phyloP scores from a whole-genome alignment of 2,329 filamentous ascomycete species.

The Calonectria henricotiae region DNA sequence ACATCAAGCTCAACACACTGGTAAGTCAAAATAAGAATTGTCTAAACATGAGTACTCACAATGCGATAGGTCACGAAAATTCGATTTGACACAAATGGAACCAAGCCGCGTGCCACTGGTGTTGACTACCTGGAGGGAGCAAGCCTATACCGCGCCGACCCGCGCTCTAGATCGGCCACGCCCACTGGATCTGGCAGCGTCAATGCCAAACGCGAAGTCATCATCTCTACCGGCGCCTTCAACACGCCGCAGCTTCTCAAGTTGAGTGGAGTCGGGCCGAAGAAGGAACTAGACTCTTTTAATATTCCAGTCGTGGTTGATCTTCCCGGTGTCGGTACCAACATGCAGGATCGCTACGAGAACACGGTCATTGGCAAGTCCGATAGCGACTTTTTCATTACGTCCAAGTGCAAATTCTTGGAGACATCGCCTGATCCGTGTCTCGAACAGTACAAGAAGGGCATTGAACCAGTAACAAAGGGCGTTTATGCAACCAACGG shows the following conservation, averaged over 20 bases:
- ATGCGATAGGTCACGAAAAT: slow-evolving; percentile 6
- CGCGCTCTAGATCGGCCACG: slow-evolving; percentile 54
- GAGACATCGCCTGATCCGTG: slow-evolving; percentile 57
- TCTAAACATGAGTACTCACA: slow-evolving; percentile 60
- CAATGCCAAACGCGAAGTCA: slow-evolving; percentile 64
- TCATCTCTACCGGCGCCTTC: slow-evolving; percentile 68
- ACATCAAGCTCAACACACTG: slow-evolving; percentile 59
- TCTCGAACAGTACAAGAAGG: slow-evolving; percentile 56
- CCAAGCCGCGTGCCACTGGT: slow-evolving; percentile 63
- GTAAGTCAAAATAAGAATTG: slow-evolving; percentile 65
- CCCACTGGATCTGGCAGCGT: slow-evolving; percentile 55
- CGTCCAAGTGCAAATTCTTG: slow-evolving; percentile 56
- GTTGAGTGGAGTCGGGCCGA: slow-evolving; percentile 66
- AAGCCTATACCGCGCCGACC: slow-evolving; percentile 65
- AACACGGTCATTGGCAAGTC: slow-evolving; percentile 54
- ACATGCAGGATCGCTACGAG: slow-evolving; percentile 73
- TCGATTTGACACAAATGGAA: neutral
- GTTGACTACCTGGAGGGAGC: slow-evolving; percentile 67
- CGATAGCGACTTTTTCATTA: slow-evolving; percentile 50
- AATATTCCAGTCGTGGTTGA: slow-evolving; percentile 65
- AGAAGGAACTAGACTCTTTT: slow-evolving; percentile 58
- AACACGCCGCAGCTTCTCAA: slow-evolving; percentile 71
- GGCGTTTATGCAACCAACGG: slow-evolving; percentile 65
- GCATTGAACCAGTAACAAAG: slow-evolving; percentile 45
- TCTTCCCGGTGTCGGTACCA: slow-evolving; percentile 73